These are phyloP conservation scores for Coffea canephora DNA, from an alignment of 257 asterid genomes.

Conservation along the genomic window DNA sequence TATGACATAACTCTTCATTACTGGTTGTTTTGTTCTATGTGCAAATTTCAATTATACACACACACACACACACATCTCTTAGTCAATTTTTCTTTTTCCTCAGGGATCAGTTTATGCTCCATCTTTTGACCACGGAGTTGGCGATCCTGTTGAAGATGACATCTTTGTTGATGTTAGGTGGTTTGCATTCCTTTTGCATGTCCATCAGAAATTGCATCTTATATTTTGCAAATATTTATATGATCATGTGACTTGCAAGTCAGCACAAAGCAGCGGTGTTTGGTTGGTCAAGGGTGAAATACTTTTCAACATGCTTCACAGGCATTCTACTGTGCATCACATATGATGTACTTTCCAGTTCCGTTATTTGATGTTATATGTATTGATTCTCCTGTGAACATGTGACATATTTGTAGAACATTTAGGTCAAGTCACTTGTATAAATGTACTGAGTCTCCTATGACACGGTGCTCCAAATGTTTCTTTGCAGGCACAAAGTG, in stretches of 20 bases:
- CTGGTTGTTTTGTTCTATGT: not conserved
- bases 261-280: not conserved
- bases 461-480: not conserved
- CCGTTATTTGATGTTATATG: not conserved
- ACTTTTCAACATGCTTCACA: not conserved
- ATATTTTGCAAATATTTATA: not conserved
- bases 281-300: not conserved
- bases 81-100: conserved; percentile 12
- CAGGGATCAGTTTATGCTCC: conserved; percentile 91
- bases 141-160: conserved; percentile 96
- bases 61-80: not conserved
- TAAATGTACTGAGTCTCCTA: not conserved
- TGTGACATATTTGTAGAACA: not conserved
- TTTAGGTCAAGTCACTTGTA: no score
- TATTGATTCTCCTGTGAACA: not conserved
- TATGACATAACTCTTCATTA: not conserved
- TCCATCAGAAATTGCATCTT: not conserved
- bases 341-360: not conserved
- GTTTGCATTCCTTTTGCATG: conserved; percentile 25
- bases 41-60: no score
- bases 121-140: conserved; percentile 92
- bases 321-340: not conserved
- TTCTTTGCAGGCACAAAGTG: conserved; percentile 72
- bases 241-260: not conserved
- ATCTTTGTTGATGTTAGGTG: conserved; percentile 83